Evolutionary conservation across 208 protist species (phyloP).

Genomic region (Vickermania ingenoplastis): DNA sequence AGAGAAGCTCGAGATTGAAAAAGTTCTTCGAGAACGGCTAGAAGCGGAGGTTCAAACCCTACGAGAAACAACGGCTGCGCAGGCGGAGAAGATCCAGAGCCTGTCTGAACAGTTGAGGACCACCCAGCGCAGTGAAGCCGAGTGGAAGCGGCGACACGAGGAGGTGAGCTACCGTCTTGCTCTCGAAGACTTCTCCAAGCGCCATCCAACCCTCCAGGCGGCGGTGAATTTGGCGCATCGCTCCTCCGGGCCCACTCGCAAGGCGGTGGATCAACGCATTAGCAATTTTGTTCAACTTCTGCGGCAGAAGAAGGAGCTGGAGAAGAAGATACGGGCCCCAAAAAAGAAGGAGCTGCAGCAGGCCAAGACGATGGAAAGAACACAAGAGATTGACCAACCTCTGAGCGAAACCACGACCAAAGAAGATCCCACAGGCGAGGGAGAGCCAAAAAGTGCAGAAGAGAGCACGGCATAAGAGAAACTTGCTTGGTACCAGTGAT

Average conservation of each 20-base stretch:
- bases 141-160: slow-evolving; percentile 34
- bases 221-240: slow-evolving; percentile 36
- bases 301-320: slow-evolving; percentile 39
- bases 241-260: slow-evolving; percentile 38
- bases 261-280: slow-evolving; percentile 44
- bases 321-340: slow-evolving; percentile 36
- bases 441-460: too few species aligned
- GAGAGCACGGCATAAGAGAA: too few species aligned
- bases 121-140: slow-evolving; percentile 21
- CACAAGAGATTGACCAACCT: too few species aligned
- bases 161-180: slow-evolving; percentile 65
- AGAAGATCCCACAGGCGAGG: too few species aligned
- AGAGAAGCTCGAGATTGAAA: slow-evolving; percentile 55
- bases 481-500: too few species aligned
- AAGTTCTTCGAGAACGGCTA: slow-evolving; percentile 22
- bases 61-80: slow-evolving; percentile 10
- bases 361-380: not conserved
- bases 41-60: slow-evolving; percentile 18
- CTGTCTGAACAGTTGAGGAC: slow-evolving; percentile 12
- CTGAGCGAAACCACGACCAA: too few species aligned
- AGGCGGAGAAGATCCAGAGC: slow-evolving; percentile 8
- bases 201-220: slow-evolving; percentile 21
- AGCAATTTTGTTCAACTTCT: slow-evolving; percentile 40
- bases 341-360: slow-evolving; percentile 16
- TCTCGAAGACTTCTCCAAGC: slow-evolving; percentile 52